Conservation (phyloP, 2,329 filamentous ascomycete genomes). For the Esteya vermicola region DNA sequence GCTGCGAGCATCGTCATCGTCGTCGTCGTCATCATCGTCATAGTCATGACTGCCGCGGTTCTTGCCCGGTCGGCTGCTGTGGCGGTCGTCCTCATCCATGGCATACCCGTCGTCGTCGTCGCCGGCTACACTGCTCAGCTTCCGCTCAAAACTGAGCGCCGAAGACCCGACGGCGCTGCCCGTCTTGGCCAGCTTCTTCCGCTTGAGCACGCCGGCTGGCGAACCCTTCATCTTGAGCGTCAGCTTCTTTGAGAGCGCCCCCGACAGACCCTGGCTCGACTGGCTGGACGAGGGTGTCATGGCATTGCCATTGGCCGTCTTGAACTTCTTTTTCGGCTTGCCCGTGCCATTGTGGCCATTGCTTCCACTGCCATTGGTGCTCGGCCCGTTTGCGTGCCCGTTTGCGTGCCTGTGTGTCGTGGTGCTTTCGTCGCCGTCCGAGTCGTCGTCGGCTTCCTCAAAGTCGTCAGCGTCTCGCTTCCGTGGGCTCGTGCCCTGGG, state of each 20-base stretch:
- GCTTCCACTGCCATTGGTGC: too few species aligned
- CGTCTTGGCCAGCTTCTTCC: slow-evolving; percentile 41
- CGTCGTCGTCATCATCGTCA: slow-evolving; percentile 1
- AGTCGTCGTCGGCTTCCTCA: slow-evolving; percentile 38
- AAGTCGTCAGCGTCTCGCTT: slow-evolving; percentile 42
- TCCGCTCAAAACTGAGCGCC: slow-evolving; percentile 34
- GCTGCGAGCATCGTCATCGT: slow-evolving; percentile 3
- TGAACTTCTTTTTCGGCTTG: slow-evolving; percentile 43
- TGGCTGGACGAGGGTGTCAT: slow-evolving; percentile 7
- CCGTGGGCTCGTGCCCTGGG: slow-evolving; percentile 37
- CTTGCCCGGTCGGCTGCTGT: slow-evolving; percentile 8
- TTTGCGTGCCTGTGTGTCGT: slow-evolving; percentile 12
- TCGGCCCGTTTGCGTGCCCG: too few species aligned
- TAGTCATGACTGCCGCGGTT: slow-evolving; percentile 2
- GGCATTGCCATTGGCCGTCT: slow-evolving; percentile 13
- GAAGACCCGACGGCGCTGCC: too few species aligned
- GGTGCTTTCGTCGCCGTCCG: slow-evolving; percentile 32
- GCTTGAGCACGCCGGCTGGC: slow-evolving; percentile 24
- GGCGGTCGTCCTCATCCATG: slow-evolving; percentile 7
- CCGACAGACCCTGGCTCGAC: slow-evolving; percentile 7
- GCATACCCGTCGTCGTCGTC: slow-evolving; percentile 7
- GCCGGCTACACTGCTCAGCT: slow-evolving; percentile 12
- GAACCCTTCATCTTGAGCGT: slow-evolving; percentile 34
- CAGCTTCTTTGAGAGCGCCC: slow-evolving; percentile 9
- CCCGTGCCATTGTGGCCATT: slow-evolving; percentile 11